Evolutionary conservation across 768 basidiomycete species (phyloP).

Genomic region (Hysterangium stoloniferum): DNA sequence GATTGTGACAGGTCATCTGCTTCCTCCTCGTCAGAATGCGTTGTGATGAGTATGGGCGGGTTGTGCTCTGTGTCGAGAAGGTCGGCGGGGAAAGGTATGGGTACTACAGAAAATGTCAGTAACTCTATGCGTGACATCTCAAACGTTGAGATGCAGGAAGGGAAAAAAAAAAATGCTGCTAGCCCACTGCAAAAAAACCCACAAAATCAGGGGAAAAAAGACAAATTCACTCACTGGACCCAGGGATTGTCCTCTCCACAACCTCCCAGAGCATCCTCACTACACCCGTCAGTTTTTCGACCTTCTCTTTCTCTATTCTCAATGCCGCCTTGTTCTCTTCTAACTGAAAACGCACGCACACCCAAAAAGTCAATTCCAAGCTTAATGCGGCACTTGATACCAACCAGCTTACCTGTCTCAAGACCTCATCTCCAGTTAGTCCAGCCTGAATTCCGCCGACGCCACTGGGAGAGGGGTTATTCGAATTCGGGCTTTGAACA

Average conservation of each 20-base stretch:
- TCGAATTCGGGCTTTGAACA: too few relatives aligned
- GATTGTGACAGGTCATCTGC: background rate
- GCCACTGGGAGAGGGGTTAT: too few relatives aligned
- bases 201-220: background rate
- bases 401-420: too few relatives aligned
- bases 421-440: too few relatives aligned
- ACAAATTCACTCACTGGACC: conserved; percentile 36
- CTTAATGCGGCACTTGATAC: too few relatives aligned
- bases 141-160: conserved; percentile 25
- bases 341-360: too few relatives aligned
- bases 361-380: too few relatives aligned
- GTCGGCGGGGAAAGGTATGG: conserved; percentile 34
- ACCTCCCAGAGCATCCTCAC: conserved; percentile 59
- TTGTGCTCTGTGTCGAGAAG: conserved; percentile 41
- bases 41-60: conserved; percentile 54
- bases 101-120: conserved; percentile 3
- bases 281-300: conserved; percentile 51
- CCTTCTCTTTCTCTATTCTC: conserved; percentile 46
- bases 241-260: conserved; percentile 48
- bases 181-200: background rate
- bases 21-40: too few relatives aligned
- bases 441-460: too few relatives aligned
- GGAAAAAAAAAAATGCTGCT: background rate
- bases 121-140: conserved; percentile 28
- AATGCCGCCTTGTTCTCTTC: too few relatives aligned